Percentiles rank a stretch among this genome's conserved stretches.
Conservation (phyloP, 208 protist species). For the Crithidia thermophila region DNA sequence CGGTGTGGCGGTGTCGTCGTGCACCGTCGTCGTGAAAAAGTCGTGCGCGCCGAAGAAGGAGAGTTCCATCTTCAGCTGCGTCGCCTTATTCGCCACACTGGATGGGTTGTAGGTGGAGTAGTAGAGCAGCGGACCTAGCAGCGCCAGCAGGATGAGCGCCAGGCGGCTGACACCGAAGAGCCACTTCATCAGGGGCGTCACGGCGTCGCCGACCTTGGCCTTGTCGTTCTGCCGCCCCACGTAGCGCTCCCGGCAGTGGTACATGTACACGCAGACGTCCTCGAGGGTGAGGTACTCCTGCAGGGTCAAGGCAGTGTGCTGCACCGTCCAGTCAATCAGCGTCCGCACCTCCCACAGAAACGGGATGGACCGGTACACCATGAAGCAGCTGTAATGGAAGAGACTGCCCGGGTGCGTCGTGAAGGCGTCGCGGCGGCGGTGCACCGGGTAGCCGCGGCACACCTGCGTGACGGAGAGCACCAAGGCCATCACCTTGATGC, state of each 20-base stretch:
- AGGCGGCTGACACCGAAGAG: constrained; percentile 48
- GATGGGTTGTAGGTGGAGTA: constrained; percentile 89
- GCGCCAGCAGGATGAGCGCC: constrained; percentile 54
- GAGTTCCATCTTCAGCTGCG: constrained; percentile 40
- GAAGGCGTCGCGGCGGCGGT: constrained; percentile 68
- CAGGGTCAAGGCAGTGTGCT: constrained; percentile 66
- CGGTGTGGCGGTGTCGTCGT: constrained; percentile 23
- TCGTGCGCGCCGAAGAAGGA: constrained; percentile 55
- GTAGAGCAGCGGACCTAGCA: constrained; percentile 84
- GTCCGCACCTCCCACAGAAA: constrained; percentile 83
- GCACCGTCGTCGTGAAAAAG: constrained; percentile 58
- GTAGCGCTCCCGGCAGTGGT: constrained; percentile 41
- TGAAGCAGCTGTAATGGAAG: constrained; percentile 43
- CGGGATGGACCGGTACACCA: constrained; percentile 56
- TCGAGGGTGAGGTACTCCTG: constrained; percentile 82
- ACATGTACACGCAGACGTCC: constrained; percentile 68
- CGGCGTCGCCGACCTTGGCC: constrained; percentile 38
- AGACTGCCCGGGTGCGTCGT: constrained; percentile 46
- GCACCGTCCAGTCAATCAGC: constrained; percentile 80
- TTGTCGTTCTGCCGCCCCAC: constrained; percentile 4
- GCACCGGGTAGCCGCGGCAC: constrained; percentile 58
- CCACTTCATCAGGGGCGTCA: constrained; percentile 44
- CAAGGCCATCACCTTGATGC: constrained; percentile 46
- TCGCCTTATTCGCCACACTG: constrained; percentile 49
- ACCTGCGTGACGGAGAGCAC: constrained; percentile 59